These are phyloP conservation scores for Salvia rosmarinus DNA, from an alignment of 257 asterid genomes.

Conservation along the genomic window DNA sequence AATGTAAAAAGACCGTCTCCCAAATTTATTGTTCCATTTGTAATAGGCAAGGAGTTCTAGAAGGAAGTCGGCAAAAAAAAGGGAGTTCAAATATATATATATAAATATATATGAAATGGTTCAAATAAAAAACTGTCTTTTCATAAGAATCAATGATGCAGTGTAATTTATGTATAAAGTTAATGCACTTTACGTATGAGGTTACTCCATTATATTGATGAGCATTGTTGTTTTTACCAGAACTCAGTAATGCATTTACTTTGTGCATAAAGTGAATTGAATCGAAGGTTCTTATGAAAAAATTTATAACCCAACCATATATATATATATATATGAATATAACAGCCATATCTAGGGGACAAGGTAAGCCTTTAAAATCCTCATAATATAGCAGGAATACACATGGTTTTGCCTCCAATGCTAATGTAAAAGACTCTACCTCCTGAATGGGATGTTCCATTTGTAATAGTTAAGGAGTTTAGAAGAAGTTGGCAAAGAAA, in stretches of 20 bases:
- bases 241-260: too few species aligned
- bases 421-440: neutral
- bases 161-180: too few species aligned
- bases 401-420: neutral
- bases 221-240: too few species aligned
- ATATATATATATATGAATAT: neutral
- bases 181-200: too few species aligned
- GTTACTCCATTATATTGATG: too few species aligned
- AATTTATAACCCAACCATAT: too few species aligned
- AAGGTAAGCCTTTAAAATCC: neutral
- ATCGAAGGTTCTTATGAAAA: too few species aligned
- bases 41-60: neutral
- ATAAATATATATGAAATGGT: too few species aligned
- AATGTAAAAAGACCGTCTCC: neutral
- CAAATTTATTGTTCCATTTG: neutral
- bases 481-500: neutral
- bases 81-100: neutral
- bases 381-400: neutral
- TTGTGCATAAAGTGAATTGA: too few species aligned
- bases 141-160: too few species aligned
- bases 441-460: neutral
- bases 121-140: too few species aligned
- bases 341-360: neutral
- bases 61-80: neutral
- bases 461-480: neutral